Evolutionary conservation across 192 early-diverging fungal genomes (phyloP).

Genomic region (Phlyctochytrium bullatum): DNA sequence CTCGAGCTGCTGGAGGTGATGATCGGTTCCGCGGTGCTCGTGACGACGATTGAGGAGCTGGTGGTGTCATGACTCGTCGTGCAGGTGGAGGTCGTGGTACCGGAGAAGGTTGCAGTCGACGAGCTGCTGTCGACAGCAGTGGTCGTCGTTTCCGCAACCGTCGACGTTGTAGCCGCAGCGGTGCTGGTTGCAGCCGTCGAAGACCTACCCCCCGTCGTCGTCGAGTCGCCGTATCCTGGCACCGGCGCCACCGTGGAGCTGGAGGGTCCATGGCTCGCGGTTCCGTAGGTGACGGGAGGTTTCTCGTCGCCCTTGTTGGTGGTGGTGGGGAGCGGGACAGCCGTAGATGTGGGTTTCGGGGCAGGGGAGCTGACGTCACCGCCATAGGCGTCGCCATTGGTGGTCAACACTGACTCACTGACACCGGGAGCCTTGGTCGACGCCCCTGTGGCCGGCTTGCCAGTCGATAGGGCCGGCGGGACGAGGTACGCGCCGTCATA

Average conservation of each 20-base stretch:
- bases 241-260: neutral
- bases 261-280: neutral
- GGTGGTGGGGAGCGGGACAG: no score
- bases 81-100: neutral
- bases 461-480: no score
- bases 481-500: no score
- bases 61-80: neutral
- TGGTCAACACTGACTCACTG: no score
- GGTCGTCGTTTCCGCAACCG: neutral
- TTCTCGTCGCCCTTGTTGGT: neutral
- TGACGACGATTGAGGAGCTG: neutral
- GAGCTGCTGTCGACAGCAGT: neutral
- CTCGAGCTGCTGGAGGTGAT: neutral
- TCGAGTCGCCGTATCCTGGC: neutral
- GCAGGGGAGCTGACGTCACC: no score
- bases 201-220: neutral
- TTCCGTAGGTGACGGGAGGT: neutral
- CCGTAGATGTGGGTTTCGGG: no score
- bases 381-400: no score
- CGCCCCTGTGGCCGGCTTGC: no score
- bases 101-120: neutral
- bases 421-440: no score
- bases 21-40: neutral
- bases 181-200: neutral
- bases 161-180: neutral